These are phyloP conservation scores for Penicillium tannophilum DNA, from an alignment of 495 filamentous ascomycete genomes.

Conservation along the genomic window DNA sequence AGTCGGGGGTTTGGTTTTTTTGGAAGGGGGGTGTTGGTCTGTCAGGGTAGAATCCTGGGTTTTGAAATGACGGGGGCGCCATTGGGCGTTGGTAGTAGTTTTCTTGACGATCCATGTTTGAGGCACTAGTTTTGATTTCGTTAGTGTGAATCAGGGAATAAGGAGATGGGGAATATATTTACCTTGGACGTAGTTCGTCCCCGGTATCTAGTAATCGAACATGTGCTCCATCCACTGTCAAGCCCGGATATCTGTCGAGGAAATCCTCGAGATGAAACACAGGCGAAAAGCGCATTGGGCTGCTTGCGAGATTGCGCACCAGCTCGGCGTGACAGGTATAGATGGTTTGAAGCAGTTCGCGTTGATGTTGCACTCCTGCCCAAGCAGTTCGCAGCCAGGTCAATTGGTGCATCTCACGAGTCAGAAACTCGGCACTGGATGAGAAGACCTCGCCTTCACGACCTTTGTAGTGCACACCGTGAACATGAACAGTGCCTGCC, in stretches of 20 bases:
- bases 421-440: slow-evolving; percentile 68
- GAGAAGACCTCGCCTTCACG: slow-evolving; percentile 65
- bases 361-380: slow-evolving; percentile 77
- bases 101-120: slow-evolving; percentile 21
- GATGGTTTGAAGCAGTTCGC: slow-evolving; percentile 72
- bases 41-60: slow-evolving; percentile 15
- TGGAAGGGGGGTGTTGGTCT: slow-evolving; percentile 15
- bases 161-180: slow-evolving; percentile 11
- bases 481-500: slow-evolving; percentile 82
- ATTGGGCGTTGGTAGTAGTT: slow-evolving; percentile 24
- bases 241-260: slow-evolving; percentile 72
- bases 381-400: slow-evolving; percentile 71
- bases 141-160: not conserved
- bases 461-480: slow-evolving; percentile 76
- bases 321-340: slow-evolving; percentile 73
- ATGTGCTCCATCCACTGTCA: slow-evolving; percentile 55
- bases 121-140: not conserved
- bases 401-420: slow-evolving; percentile 76
- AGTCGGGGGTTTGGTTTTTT: slow-evolving; percentile 17
- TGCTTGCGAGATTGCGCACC: slow-evolving; percentile 67
- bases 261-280: slow-evolving; percentile 87
- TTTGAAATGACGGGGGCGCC: slow-evolving; percentile 21
- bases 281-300: slow-evolving; percentile 68
- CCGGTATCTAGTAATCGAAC: slow-evolving; percentile 57
- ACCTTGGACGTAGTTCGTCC: slow-evolving; percentile 52